Evolutionary conservation across 345 rosid genomes (phyloP).

Genomic region (Xanthoceras sorbifolium): DNA sequence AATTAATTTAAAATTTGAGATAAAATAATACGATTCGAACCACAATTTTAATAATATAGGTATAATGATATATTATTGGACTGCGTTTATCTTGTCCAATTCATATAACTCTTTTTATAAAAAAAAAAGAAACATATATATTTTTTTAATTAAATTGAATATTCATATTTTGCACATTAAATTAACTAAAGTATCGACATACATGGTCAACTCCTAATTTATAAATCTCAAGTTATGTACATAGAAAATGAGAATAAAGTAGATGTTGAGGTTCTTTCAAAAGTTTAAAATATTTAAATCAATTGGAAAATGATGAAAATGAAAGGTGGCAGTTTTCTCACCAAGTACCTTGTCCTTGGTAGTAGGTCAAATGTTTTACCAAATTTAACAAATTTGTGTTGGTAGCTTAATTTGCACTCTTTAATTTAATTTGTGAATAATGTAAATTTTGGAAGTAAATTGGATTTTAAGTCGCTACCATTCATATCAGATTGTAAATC

Average conservation of each 20-base stretch:
- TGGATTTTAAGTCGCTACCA: too few species aligned
- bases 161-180: background rate
- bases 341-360: background rate
- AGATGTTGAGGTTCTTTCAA: background rate
- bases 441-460: too few species aligned
- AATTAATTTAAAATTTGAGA: too few species aligned
- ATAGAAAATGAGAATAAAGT: background rate
- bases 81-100: too few species aligned
- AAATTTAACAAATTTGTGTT: background rate
- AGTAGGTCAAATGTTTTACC: background rate
- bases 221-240: background rate
- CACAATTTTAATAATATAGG: too few species aligned
- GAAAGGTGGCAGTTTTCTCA: background rate
- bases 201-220: conserved; percentile 9
- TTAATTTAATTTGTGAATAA: too few species aligned
- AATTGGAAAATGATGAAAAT: background rate
- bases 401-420: background rate
- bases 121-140: too few species aligned
- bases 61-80: too few species aligned
- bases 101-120: too few species aligned
- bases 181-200: background rate
- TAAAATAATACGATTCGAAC: too few species aligned
- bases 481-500: too few species aligned
- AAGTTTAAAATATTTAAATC: background rate
- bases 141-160: too few species aligned